Evolutionary conservation across 2,329 filamentous ascomycete species (phyloP).

Genomic region (Colletotrichum lini): DNA sequence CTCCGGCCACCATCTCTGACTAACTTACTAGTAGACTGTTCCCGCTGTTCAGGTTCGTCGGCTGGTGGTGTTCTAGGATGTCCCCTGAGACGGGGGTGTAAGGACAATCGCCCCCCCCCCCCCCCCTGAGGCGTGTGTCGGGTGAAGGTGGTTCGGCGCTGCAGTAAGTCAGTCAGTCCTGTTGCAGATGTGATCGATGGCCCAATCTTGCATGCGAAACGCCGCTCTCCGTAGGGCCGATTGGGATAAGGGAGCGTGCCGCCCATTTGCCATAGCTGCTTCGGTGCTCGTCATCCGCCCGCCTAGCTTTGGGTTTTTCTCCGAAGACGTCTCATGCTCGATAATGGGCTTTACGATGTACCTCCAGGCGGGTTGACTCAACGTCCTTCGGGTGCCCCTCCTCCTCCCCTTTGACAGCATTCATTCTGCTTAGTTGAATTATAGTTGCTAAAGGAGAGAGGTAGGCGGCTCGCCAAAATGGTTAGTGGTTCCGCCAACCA

Average conservation of each 20-base stretch:
- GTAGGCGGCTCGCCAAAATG: neutral
- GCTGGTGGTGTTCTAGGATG: constrained; percentile 1
- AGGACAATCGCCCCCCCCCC: neutral
- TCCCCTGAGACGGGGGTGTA: constrained; percentile 10
- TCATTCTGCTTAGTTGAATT: neutral
- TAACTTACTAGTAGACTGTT: neutral
- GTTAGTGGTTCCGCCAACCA: neutral
- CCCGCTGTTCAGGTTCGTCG: too few relatives aligned
- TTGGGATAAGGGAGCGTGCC: constrained; percentile 32
- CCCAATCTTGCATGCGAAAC: constrained; percentile 38
- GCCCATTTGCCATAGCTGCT: neutral
- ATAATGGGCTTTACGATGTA: neutral
- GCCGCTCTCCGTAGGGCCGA: constrained; percentile 35
- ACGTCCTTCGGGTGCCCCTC: neutral
- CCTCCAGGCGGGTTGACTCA: neutral
- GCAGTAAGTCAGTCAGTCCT: neutral
- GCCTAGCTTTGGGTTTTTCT: constrained; percentile 1
- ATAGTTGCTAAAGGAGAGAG: too few relatives aligned
- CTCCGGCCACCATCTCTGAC: neutral
- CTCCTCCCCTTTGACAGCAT: neutral
- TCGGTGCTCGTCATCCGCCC: neutral
- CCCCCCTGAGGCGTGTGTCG: neutral
- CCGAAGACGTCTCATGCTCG: neutral
- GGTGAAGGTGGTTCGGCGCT: constrained; percentile 1
- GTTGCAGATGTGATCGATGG: constrained; percentile 19